These are phyloP conservation scores for Clitocybe nebularis DNA, from an alignment of 1,284 basidiomycete species.

Conservation along the genomic window DNA sequence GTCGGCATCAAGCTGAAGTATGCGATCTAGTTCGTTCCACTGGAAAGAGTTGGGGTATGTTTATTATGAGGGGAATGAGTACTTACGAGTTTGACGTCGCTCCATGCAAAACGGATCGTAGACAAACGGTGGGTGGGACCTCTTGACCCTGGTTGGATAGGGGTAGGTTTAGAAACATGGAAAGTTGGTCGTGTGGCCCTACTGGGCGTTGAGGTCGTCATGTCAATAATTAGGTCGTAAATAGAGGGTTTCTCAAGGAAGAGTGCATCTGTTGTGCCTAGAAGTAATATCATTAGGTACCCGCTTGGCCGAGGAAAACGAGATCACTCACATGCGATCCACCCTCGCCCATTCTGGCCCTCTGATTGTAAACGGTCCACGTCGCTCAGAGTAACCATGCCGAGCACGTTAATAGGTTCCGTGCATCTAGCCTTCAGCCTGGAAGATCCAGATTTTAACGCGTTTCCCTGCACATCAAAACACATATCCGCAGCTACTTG, in stretches of 20 bases:
- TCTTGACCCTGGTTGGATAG: constrained; percentile 30
- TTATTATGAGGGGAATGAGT: neutral
- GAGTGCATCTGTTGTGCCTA: constrained; percentile 74
- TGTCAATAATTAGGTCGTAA: constrained; percentile 75
- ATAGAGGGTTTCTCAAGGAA: constrained; percentile 73
- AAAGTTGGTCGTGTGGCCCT: constrained; percentile 61
- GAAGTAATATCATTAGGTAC: neutral
- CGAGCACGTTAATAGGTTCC: constrained; percentile 62
- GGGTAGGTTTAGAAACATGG: constrained; percentile 49
- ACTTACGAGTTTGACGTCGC: constrained; percentile 66
- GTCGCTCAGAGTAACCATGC: constrained; percentile 74
- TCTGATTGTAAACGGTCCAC: constrained; percentile 56
- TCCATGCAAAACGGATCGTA: constrained; percentile 71
- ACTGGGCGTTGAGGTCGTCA: constrained; percentile 60
- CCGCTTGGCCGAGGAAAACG: neutral
- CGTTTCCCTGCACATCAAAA: constrained; percentile 39
- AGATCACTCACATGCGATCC: constrained; percentile 64
- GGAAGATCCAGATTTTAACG: constrained; percentile 1
- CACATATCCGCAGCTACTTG: constrained; percentile 71
- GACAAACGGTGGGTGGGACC: constrained; percentile 52
- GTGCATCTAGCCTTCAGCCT: constrained; percentile 41
- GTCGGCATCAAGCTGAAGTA: constrained; percentile 51
- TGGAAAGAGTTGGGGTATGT: constrained; percentile 20
- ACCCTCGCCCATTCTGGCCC: constrained; percentile 56
- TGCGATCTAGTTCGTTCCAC: constrained; percentile 73